A percentile compares a stretch with the other conserved stretches of the same genome.
These are phyloP conservation scores for Inga leiocalycina DNA, from an alignment of 306 rosid species.

Conservation along the genomic window DNA sequence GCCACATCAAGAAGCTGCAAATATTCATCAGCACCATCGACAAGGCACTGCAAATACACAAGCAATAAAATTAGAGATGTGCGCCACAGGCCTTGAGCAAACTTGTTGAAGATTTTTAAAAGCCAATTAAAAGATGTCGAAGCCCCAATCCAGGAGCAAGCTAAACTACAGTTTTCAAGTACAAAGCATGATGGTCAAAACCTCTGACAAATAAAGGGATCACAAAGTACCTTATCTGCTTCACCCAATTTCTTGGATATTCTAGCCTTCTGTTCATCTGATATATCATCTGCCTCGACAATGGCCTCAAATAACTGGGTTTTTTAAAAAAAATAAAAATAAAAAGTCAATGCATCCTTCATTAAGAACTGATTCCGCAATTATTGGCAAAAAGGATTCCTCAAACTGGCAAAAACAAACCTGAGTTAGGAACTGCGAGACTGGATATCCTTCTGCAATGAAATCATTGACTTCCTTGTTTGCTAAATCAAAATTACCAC, in stretches of 20 bases:
- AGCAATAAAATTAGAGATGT: conserved; percentile 29
- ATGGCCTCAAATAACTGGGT: conserved; percentile 73
- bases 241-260: conserved; percentile 85
- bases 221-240: conserved; percentile 72
- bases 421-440: conserved; percentile 84
- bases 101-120: neutral
- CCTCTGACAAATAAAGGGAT: neutral
- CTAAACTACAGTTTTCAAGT: neutral
- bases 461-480: conserved; percentile 85
- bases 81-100: conserved; percentile 4
- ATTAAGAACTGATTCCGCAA: neutral
- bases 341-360: neutral
- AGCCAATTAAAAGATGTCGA: neutral
- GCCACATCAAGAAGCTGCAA: conserved; percentile 87
- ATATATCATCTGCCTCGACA: conserved; percentile 68
- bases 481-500: conserved; percentile 88
- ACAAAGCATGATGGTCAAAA: neutral
- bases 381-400: conserved; percentile 13
- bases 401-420: conserved; percentile 38
- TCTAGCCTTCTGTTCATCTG: conserved; percentile 91
- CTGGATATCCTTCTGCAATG: conserved; percentile 96
- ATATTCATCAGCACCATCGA: conserved; percentile 90
- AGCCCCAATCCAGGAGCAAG: neutral
- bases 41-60: conserved; percentile 68
- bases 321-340: neutral